These are phyloP conservation scores for Beverwykella pulmonaria DNA, from an alignment of 495 filamentous ascomycete genomes.

Conservation along the genomic window DNA sequence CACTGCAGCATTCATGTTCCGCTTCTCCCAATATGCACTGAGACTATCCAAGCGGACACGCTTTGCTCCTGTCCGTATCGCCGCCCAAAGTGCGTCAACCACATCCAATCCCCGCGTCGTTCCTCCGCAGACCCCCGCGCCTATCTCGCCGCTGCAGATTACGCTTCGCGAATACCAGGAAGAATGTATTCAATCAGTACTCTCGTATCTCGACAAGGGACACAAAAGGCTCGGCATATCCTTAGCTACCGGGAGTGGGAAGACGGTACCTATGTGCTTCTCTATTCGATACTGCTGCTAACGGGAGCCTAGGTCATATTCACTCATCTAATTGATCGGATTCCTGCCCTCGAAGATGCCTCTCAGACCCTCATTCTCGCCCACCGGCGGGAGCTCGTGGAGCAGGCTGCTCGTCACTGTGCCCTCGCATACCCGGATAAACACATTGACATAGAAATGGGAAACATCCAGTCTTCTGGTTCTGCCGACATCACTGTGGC, in stretches of 20 bases:
- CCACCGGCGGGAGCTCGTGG: slow-evolving; percentile 91
- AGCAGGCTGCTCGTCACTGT: slow-evolving; percentile 89
- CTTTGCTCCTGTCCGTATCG: not conserved
- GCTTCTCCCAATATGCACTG: slow-evolving; percentile 31
- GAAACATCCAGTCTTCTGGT: slow-evolving; percentile 69
- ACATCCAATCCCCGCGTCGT: not conserved
- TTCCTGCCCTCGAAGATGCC: slow-evolving; percentile 60
- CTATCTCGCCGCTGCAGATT: slow-evolving; percentile 33
- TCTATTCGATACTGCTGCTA: not conserved
- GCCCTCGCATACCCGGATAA: slow-evolving; percentile 74
- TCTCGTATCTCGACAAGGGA: slow-evolving; percentile 69
- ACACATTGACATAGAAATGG: slow-evolving; percentile 88
- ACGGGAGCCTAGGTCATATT: slow-evolving; percentile 73
- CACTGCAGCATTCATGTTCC: slow-evolving; percentile 27
- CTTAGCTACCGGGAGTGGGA: slow-evolving; percentile 87
- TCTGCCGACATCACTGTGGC: slow-evolving; percentile 90
- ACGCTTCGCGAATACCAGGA: slow-evolving; percentile 51
- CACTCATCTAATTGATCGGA: slow-evolving; percentile 85
- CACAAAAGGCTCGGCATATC: slow-evolving; percentile 85
- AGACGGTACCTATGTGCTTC: slow-evolving; percentile 64
- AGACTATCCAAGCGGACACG: slow-evolving; percentile 12
- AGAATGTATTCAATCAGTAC: slow-evolving; percentile 77
- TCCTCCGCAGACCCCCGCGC: not conserved
- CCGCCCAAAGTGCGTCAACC: slow-evolving; percentile 18
- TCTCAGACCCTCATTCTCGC: slow-evolving; percentile 87